These are phyloP conservation scores for Smallanthus sonchifolius DNA, from an alignment of 129 eudicot species.

Conservation along the genomic window DNA sequence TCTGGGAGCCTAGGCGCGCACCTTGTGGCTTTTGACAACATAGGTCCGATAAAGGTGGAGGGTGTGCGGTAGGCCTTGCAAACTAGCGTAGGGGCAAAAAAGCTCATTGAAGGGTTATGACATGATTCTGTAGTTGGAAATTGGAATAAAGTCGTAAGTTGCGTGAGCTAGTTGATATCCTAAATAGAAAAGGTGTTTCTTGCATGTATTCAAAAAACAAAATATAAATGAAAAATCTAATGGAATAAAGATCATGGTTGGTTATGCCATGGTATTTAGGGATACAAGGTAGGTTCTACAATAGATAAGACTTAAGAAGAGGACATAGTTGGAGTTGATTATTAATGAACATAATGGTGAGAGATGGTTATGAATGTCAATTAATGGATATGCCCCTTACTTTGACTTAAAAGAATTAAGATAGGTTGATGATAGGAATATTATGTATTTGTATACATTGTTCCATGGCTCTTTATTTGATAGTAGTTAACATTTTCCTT, in stretches of 20 bases:
- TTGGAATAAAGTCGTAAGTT: background rate
- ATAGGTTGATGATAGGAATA: background rate
- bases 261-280: slow-evolving; percentile 12
- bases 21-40: too few species aligned
- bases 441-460: background rate
- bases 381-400: background rate
- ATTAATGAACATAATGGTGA: background rate
- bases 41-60: background rate
- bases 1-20: too few species aligned
- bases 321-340: background rate
- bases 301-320: slow-evolving; percentile 6
- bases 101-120: background rate
- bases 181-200: background rate
- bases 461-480: background rate
- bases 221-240: background rate
- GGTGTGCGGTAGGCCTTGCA: slow-evolving; percentile 5
- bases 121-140: background rate
- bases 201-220: background rate
- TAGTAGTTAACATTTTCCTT: background rate
- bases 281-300: background rate
- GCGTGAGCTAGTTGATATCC: background rate
- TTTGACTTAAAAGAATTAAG: background rate
- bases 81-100: background rate
- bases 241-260: background rate
- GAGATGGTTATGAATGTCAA: background rate